A percentile compares a stretch with the other conserved stretches of the same genome.
Conservation (phyloP, 2,329 filamentous ascomycete species). For the Fusarium decemcellulare region DNA sequence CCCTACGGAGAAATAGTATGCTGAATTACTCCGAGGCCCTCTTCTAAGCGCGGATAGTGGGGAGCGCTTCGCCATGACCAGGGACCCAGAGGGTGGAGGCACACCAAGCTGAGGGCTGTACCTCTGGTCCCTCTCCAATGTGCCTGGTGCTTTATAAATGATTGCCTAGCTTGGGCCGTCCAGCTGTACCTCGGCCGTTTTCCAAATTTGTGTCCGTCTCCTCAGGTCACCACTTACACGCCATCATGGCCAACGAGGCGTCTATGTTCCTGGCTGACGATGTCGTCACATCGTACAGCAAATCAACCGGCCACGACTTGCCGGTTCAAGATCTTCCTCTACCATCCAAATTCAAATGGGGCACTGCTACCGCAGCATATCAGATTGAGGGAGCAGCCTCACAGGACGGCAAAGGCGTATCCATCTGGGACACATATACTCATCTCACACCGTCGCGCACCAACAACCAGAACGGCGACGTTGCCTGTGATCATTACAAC, state of each 20-base stretch:
- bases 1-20: background rate
- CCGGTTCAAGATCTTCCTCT: conserved; percentile 38
- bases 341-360: conserved; percentile 53
- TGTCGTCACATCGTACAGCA: background rate
- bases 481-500: conserved; percentile 58
- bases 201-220: too few relatives aligned
- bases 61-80: too few relatives aligned
- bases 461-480: conserved; percentile 57
- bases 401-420: conserved; percentile 53
- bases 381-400: conserved; percentile 55
- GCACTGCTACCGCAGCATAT: conserved; percentile 54
- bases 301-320: background rate
- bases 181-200: too few relatives aligned
- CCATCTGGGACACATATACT: conserved; percentile 47
- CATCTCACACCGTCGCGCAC: background rate
- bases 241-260: conserved; percentile 11
- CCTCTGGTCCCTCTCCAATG: too few relatives aligned
- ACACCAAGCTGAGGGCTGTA: too few relatives aligned
- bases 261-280: conserved; percentile 14
- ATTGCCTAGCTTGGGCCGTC: too few relatives aligned
- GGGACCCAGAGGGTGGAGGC: too few relatives aligned
- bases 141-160: too few relatives aligned
- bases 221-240: background rate
- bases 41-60: too few relatives aligned
- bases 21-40: too few relatives aligned